Conservation (phyloP, 2,329 filamentous ascomycete genomes). For the Colletotrichum sp. region DNA sequence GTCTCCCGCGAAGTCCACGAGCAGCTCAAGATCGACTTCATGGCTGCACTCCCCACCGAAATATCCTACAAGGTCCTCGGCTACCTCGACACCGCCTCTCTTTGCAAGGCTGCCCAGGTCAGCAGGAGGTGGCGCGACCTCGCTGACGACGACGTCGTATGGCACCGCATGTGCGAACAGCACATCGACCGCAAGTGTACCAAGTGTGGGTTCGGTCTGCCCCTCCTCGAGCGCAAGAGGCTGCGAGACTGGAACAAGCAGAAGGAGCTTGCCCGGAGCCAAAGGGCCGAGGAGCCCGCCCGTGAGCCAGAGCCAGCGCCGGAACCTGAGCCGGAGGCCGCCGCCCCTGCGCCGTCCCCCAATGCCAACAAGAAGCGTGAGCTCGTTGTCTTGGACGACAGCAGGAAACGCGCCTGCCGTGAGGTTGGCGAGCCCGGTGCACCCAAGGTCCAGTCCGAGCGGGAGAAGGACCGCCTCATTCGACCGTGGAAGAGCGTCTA, state of each 20-base stretch:
- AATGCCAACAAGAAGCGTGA: slow-evolving; percentile 38
- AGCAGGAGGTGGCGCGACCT: slow-evolving; percentile 86
- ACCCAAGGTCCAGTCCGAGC: slow-evolving; percentile 28
- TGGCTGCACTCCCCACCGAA: slow-evolving; percentile 86
- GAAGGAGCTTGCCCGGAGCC: slow-evolving; percentile 64
- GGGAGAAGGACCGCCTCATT: slow-evolving; percentile 52
- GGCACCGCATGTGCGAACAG: slow-evolving; percentile 92
- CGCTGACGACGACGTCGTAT: slow-evolving; percentile 97
- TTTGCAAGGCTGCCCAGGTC: slow-evolving; percentile 96
- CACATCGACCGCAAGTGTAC: slow-evolving; percentile 93
- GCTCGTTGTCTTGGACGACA: slow-evolving; percentile 30
- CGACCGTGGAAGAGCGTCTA: slow-evolving; percentile 97
- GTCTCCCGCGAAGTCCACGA: slow-evolving; percentile 91
- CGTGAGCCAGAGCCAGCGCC: neutral
- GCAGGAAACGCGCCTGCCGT: slow-evolving; percentile 39
- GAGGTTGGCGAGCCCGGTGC: slow-evolving; percentile 11
- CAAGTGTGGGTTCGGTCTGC: slow-evolving; percentile 95
- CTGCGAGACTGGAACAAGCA: slow-evolving; percentile 86
- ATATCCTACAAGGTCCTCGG: slow-evolving; percentile 92
- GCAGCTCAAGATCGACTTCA: slow-evolving; percentile 96
- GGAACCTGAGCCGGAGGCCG: slow-evolving; percentile 26
- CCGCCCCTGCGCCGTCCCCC: slow-evolving; percentile 16
- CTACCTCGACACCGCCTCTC: slow-evolving; percentile 89
- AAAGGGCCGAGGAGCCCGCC: slow-evolving; percentile 22
- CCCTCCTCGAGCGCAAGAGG: slow-evolving; percentile 85